phyloP scores from a whole-genome alignment of 2,329 filamentous ascomycete species.

The Arachnopeziza araneosa region DNA sequence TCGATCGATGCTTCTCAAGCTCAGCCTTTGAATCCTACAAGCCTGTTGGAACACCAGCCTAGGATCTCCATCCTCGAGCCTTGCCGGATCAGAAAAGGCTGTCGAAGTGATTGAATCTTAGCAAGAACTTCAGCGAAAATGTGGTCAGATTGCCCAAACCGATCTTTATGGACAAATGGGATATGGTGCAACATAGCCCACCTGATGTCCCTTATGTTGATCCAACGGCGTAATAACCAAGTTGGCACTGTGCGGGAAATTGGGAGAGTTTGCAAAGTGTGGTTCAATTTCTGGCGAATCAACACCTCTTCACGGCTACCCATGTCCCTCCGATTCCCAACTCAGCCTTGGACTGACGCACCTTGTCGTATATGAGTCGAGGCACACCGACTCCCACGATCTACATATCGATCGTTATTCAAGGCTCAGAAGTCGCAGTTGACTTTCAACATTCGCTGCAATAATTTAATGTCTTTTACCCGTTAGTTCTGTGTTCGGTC shows the following conservation, averaged over 20 bases:
- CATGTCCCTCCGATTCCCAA: background rate
- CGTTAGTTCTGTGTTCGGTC: conserved; percentile 18
- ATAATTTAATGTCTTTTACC: conserved; percentile 20
- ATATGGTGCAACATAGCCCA: background rate
- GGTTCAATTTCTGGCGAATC: background rate
- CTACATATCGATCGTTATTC: conserved; percentile 19
- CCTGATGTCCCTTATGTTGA: background rate
- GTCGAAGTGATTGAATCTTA: background rate
- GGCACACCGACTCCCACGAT: conserved; percentile 16
- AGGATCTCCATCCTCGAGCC: background rate
- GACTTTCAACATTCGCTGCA: conserved; percentile 23
- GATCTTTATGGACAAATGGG: background rate
- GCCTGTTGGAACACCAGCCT: background rate
- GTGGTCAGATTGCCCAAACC: background rate
- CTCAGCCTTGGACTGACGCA: conserved; percentile 17
- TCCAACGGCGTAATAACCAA: background rate
- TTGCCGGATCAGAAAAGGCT: background rate
- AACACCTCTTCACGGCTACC: background rate
- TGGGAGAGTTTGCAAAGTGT: background rate
- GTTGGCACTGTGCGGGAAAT: background rate
- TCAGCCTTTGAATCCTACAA: background rate
- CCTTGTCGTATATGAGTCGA: conserved; percentile 15
- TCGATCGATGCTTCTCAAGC: background rate
- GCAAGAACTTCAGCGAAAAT: background rate
- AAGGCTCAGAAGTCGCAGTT: conserved; percentile 14